Base-by-base conservation (phyloP, 306 rosid species). In the Sechiopsis laciniata region DNA sequence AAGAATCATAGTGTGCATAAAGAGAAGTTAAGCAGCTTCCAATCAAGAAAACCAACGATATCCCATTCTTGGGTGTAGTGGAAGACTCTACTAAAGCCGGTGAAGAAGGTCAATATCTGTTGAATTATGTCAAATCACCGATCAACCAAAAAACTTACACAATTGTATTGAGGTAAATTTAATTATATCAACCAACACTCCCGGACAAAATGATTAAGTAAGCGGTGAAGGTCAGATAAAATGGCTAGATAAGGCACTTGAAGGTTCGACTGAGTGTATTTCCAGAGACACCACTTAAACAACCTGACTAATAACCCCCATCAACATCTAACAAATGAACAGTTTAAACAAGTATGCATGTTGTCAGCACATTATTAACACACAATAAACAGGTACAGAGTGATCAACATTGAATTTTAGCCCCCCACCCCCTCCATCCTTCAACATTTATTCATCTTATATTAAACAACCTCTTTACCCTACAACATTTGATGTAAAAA, bases 1-100 rank as follows among this genome's bases (percentile, higher is more conserved):
- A 50, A 24, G 56, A 68, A 67, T 46, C 45, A 46, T 46, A 69
- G 58, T 50, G 14, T 8, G 72, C 6, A 13, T 6, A 22, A 42
- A 24, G 15, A 22, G 15, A 20, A 14, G 55, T 10, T 11, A 15
- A 51, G 32, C 37, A 70, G 46, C 45, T 22, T 14, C 22, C 50
- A 69, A 70, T 70, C 42, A 70, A 22, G 55, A 70, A 70, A 50
- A 17, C n/a, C 5, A 48, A 70, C 51, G 10, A 8, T 48, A 40
- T 26, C 55, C 21, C 46, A 37, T 6, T 37, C 45, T 2, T 5
- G 6, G 14, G 6, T 1, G 20, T 21, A 40, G 21, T 69, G 58
- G 42, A 50, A 68, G 37, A 68, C 13, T 4, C 16, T n/a, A 40
- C 52, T 5, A 40, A 10, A 12, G 56, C 9, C 46, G 26, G 8